phyloP scores from a whole-genome alignment of 1,139 yeast genomes.

The Sugiyamaella xylanicola region DNA sequence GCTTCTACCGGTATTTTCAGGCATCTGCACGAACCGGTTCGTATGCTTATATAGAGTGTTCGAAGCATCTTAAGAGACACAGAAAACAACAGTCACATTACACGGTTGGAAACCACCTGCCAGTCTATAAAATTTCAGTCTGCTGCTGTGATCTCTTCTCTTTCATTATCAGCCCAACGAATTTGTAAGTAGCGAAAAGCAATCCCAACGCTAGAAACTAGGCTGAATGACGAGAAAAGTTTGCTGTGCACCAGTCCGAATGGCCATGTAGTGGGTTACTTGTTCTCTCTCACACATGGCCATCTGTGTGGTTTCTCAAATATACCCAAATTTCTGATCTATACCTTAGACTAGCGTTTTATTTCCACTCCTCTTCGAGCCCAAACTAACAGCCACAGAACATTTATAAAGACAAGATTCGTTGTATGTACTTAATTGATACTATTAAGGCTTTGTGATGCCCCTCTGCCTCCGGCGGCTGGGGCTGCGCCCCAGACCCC shows the following conservation, averaged over 20 bases:
- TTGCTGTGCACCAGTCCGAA: conserved; percentile 41
- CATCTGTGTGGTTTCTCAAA: conserved; percentile 30
- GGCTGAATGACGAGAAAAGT: conserved; percentile 31
- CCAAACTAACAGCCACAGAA: background rate
- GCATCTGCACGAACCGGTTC: background rate
- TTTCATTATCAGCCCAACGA: background rate
- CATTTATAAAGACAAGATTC: too few relatives aligned
- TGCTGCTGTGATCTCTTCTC: background rate
- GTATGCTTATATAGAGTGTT: background rate
- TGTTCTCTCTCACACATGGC: conserved; percentile 32
- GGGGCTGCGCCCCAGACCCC: background rate
- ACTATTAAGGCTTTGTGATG: too few relatives aligned
- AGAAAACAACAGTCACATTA: background rate
- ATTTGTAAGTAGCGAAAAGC: conserved; percentile 5
- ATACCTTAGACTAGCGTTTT: background rate
- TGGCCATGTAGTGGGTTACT: conserved; percentile 26
- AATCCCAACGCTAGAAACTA: background rate
- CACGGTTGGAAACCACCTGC: background rate
- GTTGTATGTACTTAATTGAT: too few relatives aligned
- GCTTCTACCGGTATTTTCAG: too few relatives aligned
- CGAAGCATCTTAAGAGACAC: background rate
- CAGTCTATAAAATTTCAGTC: background rate
- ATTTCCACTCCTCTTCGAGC: background rate
- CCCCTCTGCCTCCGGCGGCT: background rate
- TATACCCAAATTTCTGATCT: conserved; percentile 36